Conservation (phyloP, 495 filamentous ascomycete species). For the Neurospora africana region DNA sequence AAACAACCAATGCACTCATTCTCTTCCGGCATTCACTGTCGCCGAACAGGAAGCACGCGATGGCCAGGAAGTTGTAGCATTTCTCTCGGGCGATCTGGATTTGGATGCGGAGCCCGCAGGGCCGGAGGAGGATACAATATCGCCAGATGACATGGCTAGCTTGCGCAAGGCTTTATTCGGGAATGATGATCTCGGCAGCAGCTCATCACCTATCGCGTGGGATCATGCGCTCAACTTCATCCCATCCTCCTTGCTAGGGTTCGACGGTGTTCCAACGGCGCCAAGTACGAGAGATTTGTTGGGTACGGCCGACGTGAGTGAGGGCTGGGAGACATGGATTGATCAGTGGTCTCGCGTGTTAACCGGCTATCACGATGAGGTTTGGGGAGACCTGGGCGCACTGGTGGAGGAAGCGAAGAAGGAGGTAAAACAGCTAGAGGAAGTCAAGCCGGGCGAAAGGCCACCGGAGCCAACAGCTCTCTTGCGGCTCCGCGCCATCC, state of each 20-base stretch:
- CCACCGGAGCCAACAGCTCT: constrained; percentile 18
- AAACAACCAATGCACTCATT: not conserved
- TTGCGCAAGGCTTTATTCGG: constrained; percentile 27
- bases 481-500: constrained; percentile 21
- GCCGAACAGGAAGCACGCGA: constrained; percentile 29
- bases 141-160: constrained; percentile 13
- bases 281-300: constrained; percentile 14
- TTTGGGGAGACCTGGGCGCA: constrained; percentile 64
- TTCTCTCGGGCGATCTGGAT: constrained; percentile 21
- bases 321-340: constrained; percentile 37
- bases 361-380: constrained; percentile 60
- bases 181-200: constrained; percentile 1
- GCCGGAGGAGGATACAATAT: constrained; percentile 5
- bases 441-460: constrained; percentile 11
- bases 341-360: constrained; percentile 53
- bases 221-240: constrained; percentile 34
- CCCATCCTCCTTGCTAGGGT: constrained; percentile 12
- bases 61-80: constrained; percentile 33
- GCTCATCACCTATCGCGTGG: constrained; percentile 19
- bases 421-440: constrained; percentile 37
- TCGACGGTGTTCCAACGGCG: constrained; percentile 1
- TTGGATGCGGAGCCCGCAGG: constrained; percentile 12
- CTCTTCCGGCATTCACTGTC: constrained; percentile 8
- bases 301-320: constrained; percentile 24
- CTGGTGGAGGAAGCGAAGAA: constrained; percentile 49